These are phyloP conservation scores for Scheffersomyces cryptocercus DNA, from an alignment of 1,139 yeast species.

Conservation along the genomic window DNA sequence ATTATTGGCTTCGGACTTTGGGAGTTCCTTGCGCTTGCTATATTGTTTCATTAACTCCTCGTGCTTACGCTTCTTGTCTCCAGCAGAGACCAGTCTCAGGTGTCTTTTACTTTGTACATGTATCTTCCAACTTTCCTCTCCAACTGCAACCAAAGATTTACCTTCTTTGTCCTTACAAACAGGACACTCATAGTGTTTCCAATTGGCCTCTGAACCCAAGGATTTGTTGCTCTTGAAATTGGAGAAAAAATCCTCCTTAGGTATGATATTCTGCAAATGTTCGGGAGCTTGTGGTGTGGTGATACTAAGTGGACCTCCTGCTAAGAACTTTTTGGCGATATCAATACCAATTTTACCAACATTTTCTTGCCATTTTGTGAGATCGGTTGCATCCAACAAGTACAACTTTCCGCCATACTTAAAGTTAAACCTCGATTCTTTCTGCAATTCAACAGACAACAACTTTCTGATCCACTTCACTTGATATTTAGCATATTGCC, in stretches of 20 bases:
- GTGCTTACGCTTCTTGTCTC: constrained; percentile 18
- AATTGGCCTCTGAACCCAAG: constrained; percentile 44
- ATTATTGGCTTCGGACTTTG: no score
- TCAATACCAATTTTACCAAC: constrained; percentile 58
- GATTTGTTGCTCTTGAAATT: constrained; percentile 36
- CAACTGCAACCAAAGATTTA: constrained; percentile 64
- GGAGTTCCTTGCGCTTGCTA: constrained; percentile 1
- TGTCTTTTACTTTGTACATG: constrained; percentile 74
- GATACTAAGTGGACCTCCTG: constrained; percentile 27
- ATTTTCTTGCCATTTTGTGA: constrained; percentile 54
- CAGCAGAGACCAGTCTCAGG: constrained; percentile 22
- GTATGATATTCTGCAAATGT: constrained; percentile 35
- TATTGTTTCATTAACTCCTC: constrained; percentile 16
- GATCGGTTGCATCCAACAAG: constrained; percentile 75
- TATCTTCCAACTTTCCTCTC: constrained; percentile 66
- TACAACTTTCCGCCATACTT: constrained; percentile 65
- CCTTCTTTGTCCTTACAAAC: constrained; percentile 62
- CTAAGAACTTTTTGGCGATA: constrained; percentile 45
- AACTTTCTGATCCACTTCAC: constrained; percentile 89
- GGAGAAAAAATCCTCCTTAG: constrained; percentile 18
- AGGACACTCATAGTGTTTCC: constrained; percentile 73
- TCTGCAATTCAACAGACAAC: constrained; percentile 60
- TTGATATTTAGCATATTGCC: constrained; percentile 86
- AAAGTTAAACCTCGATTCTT: constrained; percentile 49
- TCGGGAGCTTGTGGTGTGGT: constrained; percentile 43